phyloP scores from a whole-genome alignment of 2,329 filamentous ascomycete species.

The Kalmusia sp. region DNA sequence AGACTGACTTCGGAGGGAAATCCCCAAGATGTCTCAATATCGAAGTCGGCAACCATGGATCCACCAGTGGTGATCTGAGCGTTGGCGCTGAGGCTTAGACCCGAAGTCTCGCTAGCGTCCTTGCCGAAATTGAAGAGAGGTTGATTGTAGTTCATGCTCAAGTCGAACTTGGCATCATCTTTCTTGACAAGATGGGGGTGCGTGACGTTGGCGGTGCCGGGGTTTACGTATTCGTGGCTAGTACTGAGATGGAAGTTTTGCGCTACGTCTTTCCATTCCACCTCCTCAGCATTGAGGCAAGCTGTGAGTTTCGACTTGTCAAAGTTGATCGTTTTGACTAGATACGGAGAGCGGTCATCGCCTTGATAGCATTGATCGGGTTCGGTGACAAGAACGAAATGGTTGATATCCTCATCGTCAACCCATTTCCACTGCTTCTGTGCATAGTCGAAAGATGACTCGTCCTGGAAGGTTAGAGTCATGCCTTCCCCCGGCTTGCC shows the following conservation, averaged over 20 bases:
- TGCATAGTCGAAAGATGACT: slow-evolving; percentile 19
- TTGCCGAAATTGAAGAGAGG: slow-evolving; percentile 28
- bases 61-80: slow-evolving; percentile 25
- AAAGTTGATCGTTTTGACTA: slow-evolving; percentile 27
- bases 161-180: slow-evolving; percentile 21
- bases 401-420: slow-evolving; percentile 27
- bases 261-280: slow-evolving; percentile 25
- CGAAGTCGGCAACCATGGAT: slow-evolving; percentile 27
- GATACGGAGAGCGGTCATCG: slow-evolving; percentile 30
- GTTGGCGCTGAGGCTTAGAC: slow-evolving; percentile 24
- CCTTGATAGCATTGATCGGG: slow-evolving; percentile 31
- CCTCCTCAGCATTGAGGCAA: slow-evolving; percentile 23
- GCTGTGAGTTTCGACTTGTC: slow-evolving; percentile 23
- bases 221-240: slow-evolving; percentile 24
- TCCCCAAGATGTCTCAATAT: slow-evolving; percentile 17
- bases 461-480: slow-evolving; percentile 23
- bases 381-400: slow-evolving; percentile 31
- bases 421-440: slow-evolving; percentile 31
- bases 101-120: slow-evolving; percentile 23
- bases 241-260: slow-evolving; percentile 21
- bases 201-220: slow-evolving; percentile 22
- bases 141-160: slow-evolving; percentile 20
- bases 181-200: slow-evolving; percentile 26
- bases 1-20: slow-evolving; percentile 22
- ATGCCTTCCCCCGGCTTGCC: slow-evolving; percentile 20